Evolutionary conservation across 1,284 basidiomycete genomes (phyloP).

Genomic region (Malassezia japonica): DNA sequence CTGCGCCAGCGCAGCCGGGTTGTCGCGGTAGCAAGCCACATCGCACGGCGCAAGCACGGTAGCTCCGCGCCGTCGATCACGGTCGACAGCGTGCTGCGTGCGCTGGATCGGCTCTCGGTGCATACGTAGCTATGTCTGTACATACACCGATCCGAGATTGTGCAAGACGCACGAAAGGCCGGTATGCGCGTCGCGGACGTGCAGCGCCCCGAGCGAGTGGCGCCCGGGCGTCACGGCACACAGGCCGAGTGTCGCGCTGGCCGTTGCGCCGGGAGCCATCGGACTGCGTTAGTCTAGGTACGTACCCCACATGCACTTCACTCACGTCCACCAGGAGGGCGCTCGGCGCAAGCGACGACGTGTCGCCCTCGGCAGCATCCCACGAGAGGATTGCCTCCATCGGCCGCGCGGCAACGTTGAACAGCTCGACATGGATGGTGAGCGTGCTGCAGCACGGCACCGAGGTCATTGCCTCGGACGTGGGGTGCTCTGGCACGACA

Average conservation of each 20-base stretch:
- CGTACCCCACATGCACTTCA: background rate
- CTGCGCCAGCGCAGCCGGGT: background rate
- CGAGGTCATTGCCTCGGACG: background rate
- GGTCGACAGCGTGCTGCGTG: background rate
- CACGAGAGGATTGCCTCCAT: constrained; percentile 1
- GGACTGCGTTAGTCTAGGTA: background rate
- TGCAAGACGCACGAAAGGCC: constrained; percentile 1
- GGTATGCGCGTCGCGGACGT: constrained; percentile 2
- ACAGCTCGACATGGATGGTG: constrained; percentile 1
- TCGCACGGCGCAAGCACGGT: background rate
- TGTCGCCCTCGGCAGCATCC: background rate
- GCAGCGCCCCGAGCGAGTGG: constrained; percentile 3
- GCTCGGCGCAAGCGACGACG: background rate
- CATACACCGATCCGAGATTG: constrained; percentile 4
- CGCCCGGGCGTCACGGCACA: background rate
- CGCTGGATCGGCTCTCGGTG: background rate
- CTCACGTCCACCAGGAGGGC: background rate
- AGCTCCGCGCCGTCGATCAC: background rate
- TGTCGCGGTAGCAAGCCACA: background rate
- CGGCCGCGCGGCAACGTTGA: background rate
- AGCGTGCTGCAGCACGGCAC: background rate
- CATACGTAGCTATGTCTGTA: background rate
- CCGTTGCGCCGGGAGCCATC: background rate
- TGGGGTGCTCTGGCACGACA: background rate
- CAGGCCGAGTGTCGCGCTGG: background rate